Evolutionary conservation across 768 basidiomycete genomes (phyloP).

Genomic region (Amyloporia xantha): DNA sequence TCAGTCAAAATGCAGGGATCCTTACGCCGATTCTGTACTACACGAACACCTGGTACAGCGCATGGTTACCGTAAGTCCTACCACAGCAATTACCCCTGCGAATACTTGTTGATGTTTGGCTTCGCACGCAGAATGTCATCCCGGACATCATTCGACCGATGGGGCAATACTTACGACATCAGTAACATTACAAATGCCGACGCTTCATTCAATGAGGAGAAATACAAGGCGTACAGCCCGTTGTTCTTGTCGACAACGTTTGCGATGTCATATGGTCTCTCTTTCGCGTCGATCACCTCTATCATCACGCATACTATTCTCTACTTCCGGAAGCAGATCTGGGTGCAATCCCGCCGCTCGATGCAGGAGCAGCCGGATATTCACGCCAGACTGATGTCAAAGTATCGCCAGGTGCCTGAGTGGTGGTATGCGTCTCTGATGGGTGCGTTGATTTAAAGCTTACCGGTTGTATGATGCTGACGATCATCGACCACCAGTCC

Average conservation of each 20-base stretch:
- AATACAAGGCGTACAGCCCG: constrained; percentile 37
- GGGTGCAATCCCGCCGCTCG: constrained; percentile 35
- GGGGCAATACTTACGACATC: constrained; percentile 35
- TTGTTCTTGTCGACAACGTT: constrained; percentile 46
- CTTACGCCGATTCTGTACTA: constrained; percentile 33
- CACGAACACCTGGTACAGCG: constrained; percentile 31
- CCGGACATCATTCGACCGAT: constrained; percentile 36
- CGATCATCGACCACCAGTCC: constrained; percentile 28
- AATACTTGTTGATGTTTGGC: not conserved
- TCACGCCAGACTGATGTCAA: constrained; percentile 42
- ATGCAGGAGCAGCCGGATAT: constrained; percentile 43
- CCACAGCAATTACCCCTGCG: not conserved
- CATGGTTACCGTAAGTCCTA: constrained; percentile 29
- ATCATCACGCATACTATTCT: constrained; percentile 39
- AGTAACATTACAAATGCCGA: constrained; percentile 31
- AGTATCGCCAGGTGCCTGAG: constrained; percentile 41
- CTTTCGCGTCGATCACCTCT: constrained; percentile 33
- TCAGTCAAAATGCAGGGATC: constrained; percentile 24
- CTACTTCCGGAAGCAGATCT: constrained; percentile 41
- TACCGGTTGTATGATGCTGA: no score
- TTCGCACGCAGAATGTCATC: constrained; percentile 23
- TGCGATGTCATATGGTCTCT: constrained; percentile 45
- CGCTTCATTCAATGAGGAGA: constrained; percentile 27
- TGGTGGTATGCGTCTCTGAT: constrained; percentile 46
- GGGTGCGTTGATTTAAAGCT: constrained; percentile 23